Base-by-base conservation (phyloP, 306 rosid genomes). In the Citrullus amarus region DNA sequence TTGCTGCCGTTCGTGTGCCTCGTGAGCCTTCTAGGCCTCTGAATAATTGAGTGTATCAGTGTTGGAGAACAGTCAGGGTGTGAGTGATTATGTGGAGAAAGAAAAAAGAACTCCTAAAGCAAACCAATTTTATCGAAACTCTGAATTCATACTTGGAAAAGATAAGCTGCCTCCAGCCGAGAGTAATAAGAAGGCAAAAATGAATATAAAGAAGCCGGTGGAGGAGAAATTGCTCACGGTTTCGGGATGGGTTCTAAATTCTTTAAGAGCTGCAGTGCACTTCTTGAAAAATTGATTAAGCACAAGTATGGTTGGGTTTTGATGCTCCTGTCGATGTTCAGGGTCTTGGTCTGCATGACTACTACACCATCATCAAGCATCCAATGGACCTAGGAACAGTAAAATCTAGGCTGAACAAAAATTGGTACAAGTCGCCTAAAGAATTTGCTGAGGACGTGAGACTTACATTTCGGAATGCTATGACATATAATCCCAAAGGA, bases 401-500 rank as follows among this genome's bases (percentile, higher is more conserved):
- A 80, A 95, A 95, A 80, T 28, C 89, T 2, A 89, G 93, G 89
- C 84, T 95, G 88, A 87, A 54, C 87, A 92, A 89, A 84, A 92
- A 95, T 73, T 95, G 97, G 97, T 95, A 95, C 84, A 95, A 92
- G 85, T 89, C 95, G 28, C 97, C 96, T 1, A 95, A 85, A 89
- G 98, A 94, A 81, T 94, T 92, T 83, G 97, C 97, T 12, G 98
- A 92, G 93, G 98, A 94, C 79, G 98, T 92, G 83, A 90, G 95
- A 94, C 97, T 94, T 80, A 86, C 97, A 34, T 91, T 94, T 84
- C 75, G 1, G 39, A 94, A 94, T 86, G 98, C 98, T 50, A 92
- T 94, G 97, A 89, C 90, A 14, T 94, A 92, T 84, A 94, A 94
- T 81, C 97, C 98, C 0, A 68, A 85, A 38, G 98, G 98, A 32